Base-by-base conservation (phyloP, 257 asterid genomes). In the Capsicum rhomboideum region DNA sequence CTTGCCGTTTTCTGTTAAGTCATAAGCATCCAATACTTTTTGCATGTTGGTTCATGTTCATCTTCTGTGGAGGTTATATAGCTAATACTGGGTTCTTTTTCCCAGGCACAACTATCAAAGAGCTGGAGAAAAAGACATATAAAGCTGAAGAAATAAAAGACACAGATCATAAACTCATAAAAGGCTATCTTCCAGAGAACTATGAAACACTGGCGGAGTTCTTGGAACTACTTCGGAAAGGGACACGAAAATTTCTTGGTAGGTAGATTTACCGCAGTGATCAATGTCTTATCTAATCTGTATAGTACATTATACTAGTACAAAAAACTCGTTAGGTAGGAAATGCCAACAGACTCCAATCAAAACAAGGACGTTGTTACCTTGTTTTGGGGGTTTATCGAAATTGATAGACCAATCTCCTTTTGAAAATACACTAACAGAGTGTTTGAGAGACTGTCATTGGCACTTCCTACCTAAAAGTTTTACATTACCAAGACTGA, bases 201-300 rank as follows among this genome's bases (percentile, higher is more conserved):
- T 91, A 86, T 85, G 34, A 85, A 83, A 89, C 89, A 23, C 89
- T 91, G 56, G 74, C 83, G 46, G 54, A 82, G 53, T 56, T 90
- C 56, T 82, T 89, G 50, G 10, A 46, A 46, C 75, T 89, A 42
- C 23, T 90, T 2, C 78, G 88, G 89, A 14, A 49, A 42, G 85
- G 86, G 54, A 59, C 85, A 83, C 21, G 2, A 77, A 75, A 46
- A 53, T 69, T 34, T 56, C n/a, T 67, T 5, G 34, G 89, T 87
- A 61, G 68, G 85, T 75, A 71, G 23, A 58, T 61, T 64, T 18
- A 18, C 31, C 52, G 11, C 80, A 44, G 17, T 44, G 56, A 72
- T 72, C 56, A 44, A 72, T 44, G 80, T 44, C 80, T 21, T 21
- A 21, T 21, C 54, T 72, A 72, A 42, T 72, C 58, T 44, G 29